A percentile compares a stretch with the other conserved stretches of the same genome.
phyloP scores from a whole-genome alignment of 805 yeast species.

The Nakazawaea wyomingensis region DNA sequence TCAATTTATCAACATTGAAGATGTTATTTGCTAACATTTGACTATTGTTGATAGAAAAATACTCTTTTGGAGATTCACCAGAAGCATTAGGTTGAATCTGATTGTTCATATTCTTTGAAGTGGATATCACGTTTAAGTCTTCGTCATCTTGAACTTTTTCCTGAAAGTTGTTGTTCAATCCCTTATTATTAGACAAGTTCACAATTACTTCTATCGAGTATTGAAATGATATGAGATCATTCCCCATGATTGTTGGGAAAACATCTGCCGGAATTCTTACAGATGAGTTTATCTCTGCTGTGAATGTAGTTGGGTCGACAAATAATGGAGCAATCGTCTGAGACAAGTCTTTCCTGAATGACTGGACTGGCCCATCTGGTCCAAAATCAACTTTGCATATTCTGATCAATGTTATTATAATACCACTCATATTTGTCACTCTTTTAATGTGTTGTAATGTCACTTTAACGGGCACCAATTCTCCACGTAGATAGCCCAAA shows the following conservation, averaged over 20 bases:
- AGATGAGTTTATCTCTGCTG: conserved; percentile 54
- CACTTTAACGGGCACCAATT: conserved; percentile 66
- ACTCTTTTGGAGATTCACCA: conserved; percentile 1
- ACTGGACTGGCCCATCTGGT: conserved; percentile 55
- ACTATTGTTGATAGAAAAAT: background rate
- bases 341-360: conserved; percentile 78
- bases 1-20: conserved; percentile 75
- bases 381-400: conserved; percentile 66
- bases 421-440: conserved; percentile 63
- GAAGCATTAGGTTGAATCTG: background rate
- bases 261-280: conserved; percentile 77
- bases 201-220: conserved; percentile 79
- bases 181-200: conserved; percentile 64
- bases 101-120: background rate
- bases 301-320: conserved; percentile 61
- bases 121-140: conserved; percentile 5
- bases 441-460: conserved; percentile 64
- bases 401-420: conserved; percentile 74
- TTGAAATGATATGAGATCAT: conserved; percentile 71
- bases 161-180: conserved; percentile 18
- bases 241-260: conserved; percentile 75
- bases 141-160: conserved; percentile 10
- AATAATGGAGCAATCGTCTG: conserved; percentile 74
- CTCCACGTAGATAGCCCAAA: conserved; percentile 77
- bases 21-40: conserved; percentile 25